Evolutionary conservation across 1,284 basidiomycete species (phyloP).

Genomic region (Cryptococcus maquisensis): DNA sequence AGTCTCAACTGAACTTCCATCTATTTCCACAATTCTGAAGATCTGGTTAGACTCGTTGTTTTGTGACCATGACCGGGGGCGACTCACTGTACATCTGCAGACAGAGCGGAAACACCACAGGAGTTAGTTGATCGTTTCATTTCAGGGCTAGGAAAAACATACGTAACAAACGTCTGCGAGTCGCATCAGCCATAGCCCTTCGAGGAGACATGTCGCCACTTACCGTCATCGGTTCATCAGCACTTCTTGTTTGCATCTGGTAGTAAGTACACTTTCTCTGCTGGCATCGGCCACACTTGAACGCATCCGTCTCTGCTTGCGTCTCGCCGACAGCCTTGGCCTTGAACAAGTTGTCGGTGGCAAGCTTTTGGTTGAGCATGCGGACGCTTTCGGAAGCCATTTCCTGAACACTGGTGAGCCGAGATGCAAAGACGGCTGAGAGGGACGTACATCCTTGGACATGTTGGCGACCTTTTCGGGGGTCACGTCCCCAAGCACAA

Average conservation of each 20-base stretch:
- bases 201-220: conserved; percentile 39
- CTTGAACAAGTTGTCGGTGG: conserved; percentile 84
- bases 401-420: conserved; percentile 57
- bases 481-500: conserved; percentile 74
- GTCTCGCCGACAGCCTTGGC: conserved; percentile 84
- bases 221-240: conserved; percentile 95
- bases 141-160: conserved; percentile 31
- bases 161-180: conserved; percentile 61
- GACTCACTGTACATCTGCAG: conserved; percentile 36
- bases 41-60: not conserved
- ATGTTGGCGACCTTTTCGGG: conserved; percentile 71
- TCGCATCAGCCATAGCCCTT: not conserved
- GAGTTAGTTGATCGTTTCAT: not conserved
- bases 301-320: conserved; percentile 93
- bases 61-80: not conserved
- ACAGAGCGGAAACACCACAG: not conserved
- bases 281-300: conserved; percentile 93
- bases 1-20: conserved; percentile 48
- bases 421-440: not conserved
- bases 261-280: conserved; percentile 87
- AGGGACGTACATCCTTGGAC: conserved; percentile 64
- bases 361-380: conserved; percentile 73
- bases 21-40: conserved; percentile 43
- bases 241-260: conserved; percentile 89
- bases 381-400: conserved; percentile 93